Evolutionary conservation across 2,329 filamentous ascomycete species (phyloP).

Genomic region (Ceratocystis eucalypticola): DNA sequence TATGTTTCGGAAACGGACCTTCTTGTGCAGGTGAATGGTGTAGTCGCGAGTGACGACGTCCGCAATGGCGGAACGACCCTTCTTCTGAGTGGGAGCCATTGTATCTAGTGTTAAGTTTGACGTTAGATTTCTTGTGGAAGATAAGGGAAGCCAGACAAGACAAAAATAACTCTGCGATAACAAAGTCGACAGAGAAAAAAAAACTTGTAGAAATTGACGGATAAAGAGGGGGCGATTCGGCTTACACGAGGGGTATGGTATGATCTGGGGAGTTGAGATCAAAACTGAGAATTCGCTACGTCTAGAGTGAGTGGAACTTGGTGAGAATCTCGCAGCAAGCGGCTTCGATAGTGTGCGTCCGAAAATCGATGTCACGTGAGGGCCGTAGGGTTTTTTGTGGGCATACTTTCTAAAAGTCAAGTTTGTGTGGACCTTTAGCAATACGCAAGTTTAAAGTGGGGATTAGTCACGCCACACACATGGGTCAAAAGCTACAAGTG

Average conservation of each 20-base stretch:
- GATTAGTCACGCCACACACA: neutral
- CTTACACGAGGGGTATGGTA: conserved; percentile 20
- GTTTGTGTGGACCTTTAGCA: conserved; percentile 16
- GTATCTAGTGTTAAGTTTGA: conserved; percentile 33
- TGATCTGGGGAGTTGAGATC: conserved; percentile 20
- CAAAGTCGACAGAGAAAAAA: conserved; percentile 7
- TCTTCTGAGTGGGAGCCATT: conserved; percentile 55
- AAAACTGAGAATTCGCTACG: conserved; percentile 19
- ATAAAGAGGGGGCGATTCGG: conserved; percentile 11
- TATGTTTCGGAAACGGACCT: conserved; percentile 31
- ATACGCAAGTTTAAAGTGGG: conserved; percentile 12
- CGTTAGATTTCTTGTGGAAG: conserved; percentile 18
- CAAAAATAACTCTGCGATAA: conserved; percentile 14
- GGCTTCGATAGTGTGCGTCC: conserved; percentile 17
- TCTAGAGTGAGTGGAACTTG: conserved; percentile 19
- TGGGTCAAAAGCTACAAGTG: neutral
- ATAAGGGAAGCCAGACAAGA: conserved; percentile 18
- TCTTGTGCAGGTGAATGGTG: conserved; percentile 99
- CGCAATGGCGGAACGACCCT: conserved; percentile 90
- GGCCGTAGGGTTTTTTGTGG: conserved; percentile 19
- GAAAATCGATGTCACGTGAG: conserved; percentile 18
- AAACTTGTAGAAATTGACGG: conserved; percentile 10
- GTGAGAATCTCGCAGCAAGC: conserved; percentile 19
- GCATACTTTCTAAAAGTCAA: conserved; percentile 10
- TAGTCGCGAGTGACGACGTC: conserved; percentile 99